Percentiles rank a stretch among this genome's conserved stretches.
These are phyloP conservation scores for Edaphochlamys debaryana DNA, from an alignment of 139 green algal genomes.

Conservation along the genomic window DNA sequence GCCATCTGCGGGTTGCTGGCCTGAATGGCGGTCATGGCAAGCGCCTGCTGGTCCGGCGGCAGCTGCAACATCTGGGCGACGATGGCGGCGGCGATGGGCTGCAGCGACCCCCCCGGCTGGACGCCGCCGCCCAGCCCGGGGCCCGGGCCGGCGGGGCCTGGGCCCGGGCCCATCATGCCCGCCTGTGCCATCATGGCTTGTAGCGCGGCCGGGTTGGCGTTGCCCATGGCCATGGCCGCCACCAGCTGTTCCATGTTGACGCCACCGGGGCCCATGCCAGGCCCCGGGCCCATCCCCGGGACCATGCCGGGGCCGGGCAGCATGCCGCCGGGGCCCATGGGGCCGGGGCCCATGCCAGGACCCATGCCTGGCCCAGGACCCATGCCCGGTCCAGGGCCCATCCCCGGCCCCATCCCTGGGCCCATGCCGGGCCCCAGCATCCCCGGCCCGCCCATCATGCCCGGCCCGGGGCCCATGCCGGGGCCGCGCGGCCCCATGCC, in stretches of 20 bases:
- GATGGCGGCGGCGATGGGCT: constrained; percentile 8
- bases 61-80: constrained; percentile 14
- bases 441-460: constrained; percentile 18
- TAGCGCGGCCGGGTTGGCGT: constrained; percentile 1
- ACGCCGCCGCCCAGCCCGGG: background rate
- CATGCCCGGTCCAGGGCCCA: background rate
- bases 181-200: constrained; percentile 17
- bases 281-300: background rate
- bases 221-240: constrained; percentile 1
- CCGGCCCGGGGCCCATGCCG: background rate
- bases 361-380: constrained; percentile 17
- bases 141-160: too few species aligned
- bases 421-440: constrained; percentile 8
- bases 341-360: background rate
- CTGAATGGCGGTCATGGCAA: constrained; percentile 24
- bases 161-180: constrained; percentile 16
- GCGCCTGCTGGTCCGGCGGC: constrained; percentile 22
- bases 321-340: background rate
- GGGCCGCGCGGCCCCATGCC: too few species aligned
- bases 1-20: constrained; percentile 19
- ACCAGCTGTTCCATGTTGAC: constrained; percentile 15
- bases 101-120: background rate
- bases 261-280: background rate
- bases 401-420: constrained; percentile 13
- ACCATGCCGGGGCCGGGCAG: background rate